These are phyloP conservation scores for Picochlorum sp. DNA, from an alignment of 139 green algal genomes.

Conservation along the genomic window DNA sequence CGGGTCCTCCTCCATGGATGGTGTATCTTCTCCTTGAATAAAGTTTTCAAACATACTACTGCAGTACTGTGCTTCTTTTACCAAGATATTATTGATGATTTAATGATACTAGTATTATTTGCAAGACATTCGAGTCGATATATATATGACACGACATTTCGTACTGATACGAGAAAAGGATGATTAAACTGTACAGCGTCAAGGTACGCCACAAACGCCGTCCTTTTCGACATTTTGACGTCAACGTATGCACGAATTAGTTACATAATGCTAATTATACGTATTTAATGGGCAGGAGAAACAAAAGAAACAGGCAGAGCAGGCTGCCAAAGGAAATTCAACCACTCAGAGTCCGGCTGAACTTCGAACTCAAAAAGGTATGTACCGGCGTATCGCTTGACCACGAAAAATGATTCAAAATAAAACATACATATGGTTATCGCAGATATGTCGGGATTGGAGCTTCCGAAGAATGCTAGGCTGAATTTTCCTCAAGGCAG, in stretches of 20 bases:
- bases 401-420: background rate
- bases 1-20: too few relatives aligned
- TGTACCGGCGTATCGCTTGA: background rate
- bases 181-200: constrained; percentile 73
- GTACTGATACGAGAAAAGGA: constrained; percentile 15
- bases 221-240: too few relatives aligned
- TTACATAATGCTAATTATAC: background rate
- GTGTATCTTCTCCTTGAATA: too few relatives aligned
- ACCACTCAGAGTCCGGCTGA: constrained; percentile 71
- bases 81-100: too few relatives aligned
- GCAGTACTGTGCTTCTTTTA: too few relatives aligned
- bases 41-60: too few relatives aligned
- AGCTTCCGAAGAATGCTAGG: constrained; percentile 64
- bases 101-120: too few relatives aligned
- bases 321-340: constrained; percentile 38
- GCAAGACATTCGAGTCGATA: too few relatives aligned
- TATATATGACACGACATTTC: background rate
- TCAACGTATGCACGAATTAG: too few relatives aligned
- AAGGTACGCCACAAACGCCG: constrained; percentile 33
- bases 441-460: constrained; percentile 90
- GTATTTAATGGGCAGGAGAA: constrained; percentile 56
- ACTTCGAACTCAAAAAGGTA: constrained; percentile 88
- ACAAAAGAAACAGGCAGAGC: constrained; percentile 71
- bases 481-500: constrained; percentile 89
- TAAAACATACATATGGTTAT: background rate